Evolutionary conservation across 2,329 filamentous ascomycete genomes (phyloP).

Genomic region (Cercospora beticola): DNA sequence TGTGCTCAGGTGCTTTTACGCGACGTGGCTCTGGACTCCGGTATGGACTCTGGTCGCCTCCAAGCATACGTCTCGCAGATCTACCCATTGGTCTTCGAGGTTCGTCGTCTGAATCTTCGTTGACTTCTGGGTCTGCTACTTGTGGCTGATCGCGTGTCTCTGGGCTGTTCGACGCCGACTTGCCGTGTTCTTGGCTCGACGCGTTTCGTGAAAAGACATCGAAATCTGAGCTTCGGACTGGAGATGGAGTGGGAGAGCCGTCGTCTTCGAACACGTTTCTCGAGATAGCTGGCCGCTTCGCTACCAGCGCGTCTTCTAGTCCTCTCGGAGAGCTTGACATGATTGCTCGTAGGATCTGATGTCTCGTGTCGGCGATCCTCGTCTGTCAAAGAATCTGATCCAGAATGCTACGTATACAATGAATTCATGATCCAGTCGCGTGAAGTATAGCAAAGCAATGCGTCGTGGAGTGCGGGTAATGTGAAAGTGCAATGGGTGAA

Average conservation of each 20-base stretch:
- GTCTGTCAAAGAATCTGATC: no score
- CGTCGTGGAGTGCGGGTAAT: not conserved
- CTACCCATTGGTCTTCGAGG: conserved; percentile 31
- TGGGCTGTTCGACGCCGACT: not conserved
- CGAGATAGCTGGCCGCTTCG: conserved; percentile 3
- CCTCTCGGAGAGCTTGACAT: conserved; percentile 14
- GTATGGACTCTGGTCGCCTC: conserved; percentile 2
- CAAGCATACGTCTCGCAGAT: conserved; percentile 36
- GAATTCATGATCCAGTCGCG: not conserved
- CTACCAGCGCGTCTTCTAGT: not conserved
- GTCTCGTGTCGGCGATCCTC: not conserved
- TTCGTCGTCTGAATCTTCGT: conserved; percentile 27
- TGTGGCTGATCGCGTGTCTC: not conserved
- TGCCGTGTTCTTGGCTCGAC: conserved; percentile 11
- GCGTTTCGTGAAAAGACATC: conserved; percentile 15
- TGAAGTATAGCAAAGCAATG: not conserved
- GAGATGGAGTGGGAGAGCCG: conserved; percentile 21
- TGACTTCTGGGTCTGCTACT: not conserved
- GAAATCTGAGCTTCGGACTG: conserved; percentile 11
- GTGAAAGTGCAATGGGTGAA: not conserved
- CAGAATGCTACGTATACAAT: not conserved
- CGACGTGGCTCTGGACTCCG: not conserved
- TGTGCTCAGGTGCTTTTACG: conserved; percentile 9
- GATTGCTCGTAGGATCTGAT: not conserved
- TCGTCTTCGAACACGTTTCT: conserved; percentile 14